Evolutionary conservation across 2,329 filamentous ascomycete species (phyloP).

Genomic region (Aspergillaceae sp.): DNA sequence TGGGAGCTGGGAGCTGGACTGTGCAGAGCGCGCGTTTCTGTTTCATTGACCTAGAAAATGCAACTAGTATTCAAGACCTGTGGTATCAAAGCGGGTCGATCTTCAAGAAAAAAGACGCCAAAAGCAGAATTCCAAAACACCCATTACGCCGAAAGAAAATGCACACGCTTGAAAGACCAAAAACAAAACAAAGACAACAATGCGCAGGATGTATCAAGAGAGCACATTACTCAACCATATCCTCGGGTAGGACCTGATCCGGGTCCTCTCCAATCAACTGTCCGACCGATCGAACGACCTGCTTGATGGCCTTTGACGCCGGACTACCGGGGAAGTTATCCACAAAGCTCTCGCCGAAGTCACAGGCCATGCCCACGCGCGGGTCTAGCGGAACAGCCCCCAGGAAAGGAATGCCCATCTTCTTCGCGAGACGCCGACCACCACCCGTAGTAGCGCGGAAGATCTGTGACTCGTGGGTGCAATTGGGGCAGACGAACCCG

Average conservation of each 20-base stretch:
- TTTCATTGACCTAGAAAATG: too few relatives aligned
- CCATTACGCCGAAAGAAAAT: slow-evolving; percentile 1
- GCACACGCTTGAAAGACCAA: slow-evolving; percentile 14
- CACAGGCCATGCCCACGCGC: slow-evolving; percentile 89
- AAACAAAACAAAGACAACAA: slow-evolving; percentile 3
- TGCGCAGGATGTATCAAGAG: slow-evolving; percentile 1
- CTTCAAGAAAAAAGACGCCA: too few relatives aligned
- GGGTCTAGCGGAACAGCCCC: slow-evolving; percentile 88
- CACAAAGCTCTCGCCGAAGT: slow-evolving; percentile 95
- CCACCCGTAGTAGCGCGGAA: slow-evolving; percentile 89
- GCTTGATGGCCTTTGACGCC: slow-evolving; percentile 70
- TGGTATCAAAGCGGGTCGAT: too few relatives aligned
- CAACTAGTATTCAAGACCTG: too few relatives aligned
- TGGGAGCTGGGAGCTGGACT: too few relatives aligned
- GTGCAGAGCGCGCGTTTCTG: too few relatives aligned
- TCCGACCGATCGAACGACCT: slow-evolving; percentile 67
- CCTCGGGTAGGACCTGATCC: slow-evolving; percentile 39
- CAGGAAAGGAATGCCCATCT: slow-evolving; percentile 81
- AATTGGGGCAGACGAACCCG: slow-evolving; percentile 91
- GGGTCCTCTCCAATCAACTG: slow-evolving; percentile 56
- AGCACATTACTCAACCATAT: slow-evolving; percentile 15
- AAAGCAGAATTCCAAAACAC: too few relatives aligned
- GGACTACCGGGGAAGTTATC: slow-evolving; percentile 90
- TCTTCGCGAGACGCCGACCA: slow-evolving; percentile 66
- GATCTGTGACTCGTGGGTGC: slow-evolving; percentile 70